A percentile compares a stretch with the other conserved stretches of the same genome.
phyloP scores from a whole-genome alignment of 2,329 filamentous ascomycete genomes.

The Talaromyces sp. region DNA sequence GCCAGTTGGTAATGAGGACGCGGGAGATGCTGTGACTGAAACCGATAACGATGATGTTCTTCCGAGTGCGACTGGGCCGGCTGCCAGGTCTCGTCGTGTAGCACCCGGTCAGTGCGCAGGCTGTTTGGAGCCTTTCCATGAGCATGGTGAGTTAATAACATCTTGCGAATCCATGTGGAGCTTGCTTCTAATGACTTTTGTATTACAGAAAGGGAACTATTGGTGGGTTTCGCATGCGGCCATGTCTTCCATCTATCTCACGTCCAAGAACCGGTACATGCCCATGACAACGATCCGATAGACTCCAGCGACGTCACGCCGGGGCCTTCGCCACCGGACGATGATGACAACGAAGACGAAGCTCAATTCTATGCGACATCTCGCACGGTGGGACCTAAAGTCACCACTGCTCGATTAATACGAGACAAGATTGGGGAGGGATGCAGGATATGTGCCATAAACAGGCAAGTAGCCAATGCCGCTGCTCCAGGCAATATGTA shows the following conservation, averaged over 20 bases:
- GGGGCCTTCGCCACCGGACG: slow-evolving; percentile 16
- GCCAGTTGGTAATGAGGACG: slow-evolving; percentile 6
- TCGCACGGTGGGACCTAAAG: slow-evolving; percentile 73
- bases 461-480: slow-evolving; percentile 32
- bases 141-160: slow-evolving; percentile 32
- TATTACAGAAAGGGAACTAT: slow-evolving; percentile 49
- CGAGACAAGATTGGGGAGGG: slow-evolving; percentile 60
- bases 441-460: slow-evolving; percentile 38
- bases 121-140: slow-evolving; percentile 36
- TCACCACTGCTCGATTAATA: slow-evolving; percentile 77
- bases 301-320: slow-evolving; percentile 21
- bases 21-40: slow-evolving; percentile 15
- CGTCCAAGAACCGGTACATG: slow-evolving; percentile 46
- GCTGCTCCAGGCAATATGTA: slow-evolving; percentile 6
- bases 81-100: slow-evolving; percentile 9
- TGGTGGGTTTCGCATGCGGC: slow-evolving; percentile 65
- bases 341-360: slow-evolving; percentile 17
- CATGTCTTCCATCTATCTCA: slow-evolving; percentile 65
- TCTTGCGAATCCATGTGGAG: not conserved
- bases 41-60: slow-evolving; percentile 18
- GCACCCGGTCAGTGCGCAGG: slow-evolving; percentile 37
- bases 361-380: slow-evolving; percentile 28
- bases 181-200: not conserved
- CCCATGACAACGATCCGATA: slow-evolving; percentile 5
- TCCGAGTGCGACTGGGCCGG: not conserved